phyloP scores from a whole-genome alignment of 441 rosid species.

The Gossypium laxum region DNA sequence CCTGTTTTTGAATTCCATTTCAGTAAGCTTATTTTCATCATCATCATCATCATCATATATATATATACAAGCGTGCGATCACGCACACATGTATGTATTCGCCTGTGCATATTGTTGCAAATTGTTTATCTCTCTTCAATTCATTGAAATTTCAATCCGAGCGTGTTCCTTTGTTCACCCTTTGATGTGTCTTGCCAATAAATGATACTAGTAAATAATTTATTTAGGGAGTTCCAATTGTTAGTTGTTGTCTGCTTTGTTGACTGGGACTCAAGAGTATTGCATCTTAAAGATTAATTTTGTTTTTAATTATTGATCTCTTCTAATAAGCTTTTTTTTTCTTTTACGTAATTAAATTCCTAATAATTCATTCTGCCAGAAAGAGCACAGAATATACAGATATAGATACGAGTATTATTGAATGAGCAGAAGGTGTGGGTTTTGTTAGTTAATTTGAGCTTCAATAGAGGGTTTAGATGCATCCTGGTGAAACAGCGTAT shows the following conservation, averaged over 20 bases:
- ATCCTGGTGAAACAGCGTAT: neutral
- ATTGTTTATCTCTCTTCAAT: neutral
- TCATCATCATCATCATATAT: neutral
- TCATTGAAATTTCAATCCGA: neutral
- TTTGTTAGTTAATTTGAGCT: neutral
- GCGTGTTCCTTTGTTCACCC: neutral
- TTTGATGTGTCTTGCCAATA: neutral
- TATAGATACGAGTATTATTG: neutral
- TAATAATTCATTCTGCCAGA: neutral
- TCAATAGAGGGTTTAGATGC: neutral
- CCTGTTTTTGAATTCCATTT: neutral
- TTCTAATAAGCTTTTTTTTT: neutral
- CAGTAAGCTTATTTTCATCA: neutral
- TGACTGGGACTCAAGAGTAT: neutral
- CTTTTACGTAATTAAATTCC: neutral
- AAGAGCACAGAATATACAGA: neutral
- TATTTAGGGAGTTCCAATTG: neutral
- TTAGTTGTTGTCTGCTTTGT: neutral
- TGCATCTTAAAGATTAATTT: neutral
- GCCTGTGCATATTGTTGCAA: neutral
- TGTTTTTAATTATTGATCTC: neutral
- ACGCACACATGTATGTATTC: neutral
- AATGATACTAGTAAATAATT: neutral
- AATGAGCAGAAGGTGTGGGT: neutral
- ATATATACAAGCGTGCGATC: neutral